Conservation (phyloP, 140 eudicot species). For the Stevia rebaudiana region DNA sequence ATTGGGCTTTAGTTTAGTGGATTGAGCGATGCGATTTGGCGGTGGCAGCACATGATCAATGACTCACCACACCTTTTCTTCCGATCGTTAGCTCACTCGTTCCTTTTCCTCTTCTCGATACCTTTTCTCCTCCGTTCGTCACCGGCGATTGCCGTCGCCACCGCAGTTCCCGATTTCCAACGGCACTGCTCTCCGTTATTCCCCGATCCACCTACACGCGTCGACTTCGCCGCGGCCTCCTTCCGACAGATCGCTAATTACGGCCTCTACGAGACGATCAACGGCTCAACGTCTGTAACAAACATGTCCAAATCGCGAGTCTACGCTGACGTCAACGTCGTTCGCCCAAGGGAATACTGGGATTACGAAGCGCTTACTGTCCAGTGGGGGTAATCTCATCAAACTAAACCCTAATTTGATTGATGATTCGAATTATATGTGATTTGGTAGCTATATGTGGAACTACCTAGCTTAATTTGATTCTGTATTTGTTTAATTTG, state of each 20-base stretch:
- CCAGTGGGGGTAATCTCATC: conserved; percentile 73
- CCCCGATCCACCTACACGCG: conserved; percentile 4
- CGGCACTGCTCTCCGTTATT: conserved; percentile 19
- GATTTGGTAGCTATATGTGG: neutral
- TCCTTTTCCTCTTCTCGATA: conserved; percentile 18
- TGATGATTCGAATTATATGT: neutral
- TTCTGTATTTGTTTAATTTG: conserved; percentile 1
- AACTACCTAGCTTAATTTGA: conserved; percentile 10
- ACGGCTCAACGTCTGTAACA: conserved; percentile 16
- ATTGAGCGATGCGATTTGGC: conserved; percentile 25
- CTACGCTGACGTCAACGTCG: conserved; percentile 72
- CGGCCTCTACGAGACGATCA: conserved; percentile 25
- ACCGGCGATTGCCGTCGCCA: conserved; percentile 27
- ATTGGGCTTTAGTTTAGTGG: conserved; percentile 27
- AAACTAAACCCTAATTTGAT: conserved; percentile 27
- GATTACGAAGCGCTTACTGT: conserved; percentile 83
- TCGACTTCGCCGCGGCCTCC: conserved; percentile 24
- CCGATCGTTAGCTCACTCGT: conserved; percentile 14
- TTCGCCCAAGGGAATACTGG: conserved; percentile 88
- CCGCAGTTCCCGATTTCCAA: conserved; percentile 18
- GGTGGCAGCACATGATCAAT: conserved; percentile 29
- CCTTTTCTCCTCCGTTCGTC: conserved; percentile 36
- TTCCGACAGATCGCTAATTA: conserved; percentile 19
- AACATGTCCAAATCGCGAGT: conserved; percentile 76
- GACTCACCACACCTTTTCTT: conserved; percentile 26